Evolutionary conservation across 164 flowering plant genomes (phyloP).

Genomic region (Kalanchoe fedtschenkoi): DNA sequence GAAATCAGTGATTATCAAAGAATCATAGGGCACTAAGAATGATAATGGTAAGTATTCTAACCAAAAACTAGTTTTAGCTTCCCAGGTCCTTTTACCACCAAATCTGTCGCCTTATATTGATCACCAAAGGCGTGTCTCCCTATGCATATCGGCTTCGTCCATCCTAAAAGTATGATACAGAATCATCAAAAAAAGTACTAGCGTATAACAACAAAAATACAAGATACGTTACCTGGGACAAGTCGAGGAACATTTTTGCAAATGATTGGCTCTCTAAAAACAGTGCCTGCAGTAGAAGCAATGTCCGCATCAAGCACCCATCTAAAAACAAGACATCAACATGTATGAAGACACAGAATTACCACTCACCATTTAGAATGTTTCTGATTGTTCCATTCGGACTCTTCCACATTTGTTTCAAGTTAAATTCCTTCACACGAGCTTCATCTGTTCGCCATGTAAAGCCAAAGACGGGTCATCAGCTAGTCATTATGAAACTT

Average conservation of each 20-base stretch:
- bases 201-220: background rate
- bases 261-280: conserved; percentile 92
- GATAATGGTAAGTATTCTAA: conserved; percentile 15
- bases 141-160: conserved; percentile 98
- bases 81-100: conserved; percentile 85
- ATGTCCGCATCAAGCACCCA: background rate
- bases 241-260: conserved; percentile 90
- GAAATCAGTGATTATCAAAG: no score
- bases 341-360: background rate
- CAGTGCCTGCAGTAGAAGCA: conserved; percentile 57
- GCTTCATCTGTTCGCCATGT: conserved; percentile 59
- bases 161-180: conserved; percentile 33
- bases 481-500: background rate
- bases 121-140: conserved; percentile 99
- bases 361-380: conserved; percentile 67
- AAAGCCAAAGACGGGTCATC: background rate
- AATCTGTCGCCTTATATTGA: conserved; percentile 89
- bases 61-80: conserved; percentile 88
- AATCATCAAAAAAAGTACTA: conserved; percentile 1
- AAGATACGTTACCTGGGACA: conserved; percentile 54
- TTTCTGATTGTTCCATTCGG: conserved; percentile 98
- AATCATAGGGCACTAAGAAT: background rate
- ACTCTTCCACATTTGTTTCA: conserved; percentile 95
- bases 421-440: conserved; percentile 65
- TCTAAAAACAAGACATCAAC: background rate